Base-by-base conservation (phyloP, 2,329 filamentous ascomycete species). In the Colletotrichum musae region DNA sequence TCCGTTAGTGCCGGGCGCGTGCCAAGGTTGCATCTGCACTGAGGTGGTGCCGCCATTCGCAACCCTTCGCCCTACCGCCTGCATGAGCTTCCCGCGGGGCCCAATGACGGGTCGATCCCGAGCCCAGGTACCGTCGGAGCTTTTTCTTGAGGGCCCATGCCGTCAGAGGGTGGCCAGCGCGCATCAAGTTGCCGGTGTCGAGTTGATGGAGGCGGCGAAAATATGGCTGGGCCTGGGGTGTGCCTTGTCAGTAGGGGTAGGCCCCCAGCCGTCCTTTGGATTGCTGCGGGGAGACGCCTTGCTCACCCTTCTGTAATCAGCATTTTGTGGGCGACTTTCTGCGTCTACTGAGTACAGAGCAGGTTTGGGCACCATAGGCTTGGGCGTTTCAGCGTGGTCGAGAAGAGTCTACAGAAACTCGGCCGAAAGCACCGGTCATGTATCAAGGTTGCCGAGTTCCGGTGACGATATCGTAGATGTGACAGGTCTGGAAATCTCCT, bases 41-140 rank as follows among this genome's bases (percentile, higher is more conserved):
- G 39, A 39, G 21, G 24, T 43, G 54, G 21, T 52, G 28, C 45
- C 58, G 47, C 47, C 28, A 32, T 50, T 39, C 62, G 48, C 47
- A 39, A 24, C 61, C 53, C 60, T 13, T 54, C 28, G 47, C 65
- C 60, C 45, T 59, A 21, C 28, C 39, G 48, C 60, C 65, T 64
- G 65, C 62, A 66, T 69, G 66, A 59, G 62, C 56, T 36, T 56
- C 41, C 50, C 56, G 61, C 36, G 62, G 56, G 32, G 36, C 56
- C 61, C 62, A 60, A 56, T 47, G 28, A 56, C 54, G 64, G 58
- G 58, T 68, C 64, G 61, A 69, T 66, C 54, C 54, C 62, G 50
- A 50, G 36, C 48, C 47, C 41, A 57, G 50, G 39, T 58, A 21
- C 51, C 32, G n/a, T 47, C 53, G 52, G 47, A 58, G 52, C 15